A percentile compares a stretch with the other conserved stretches of the same genome.
These are phyloP conservation scores for Leishmania turanica DNA, from an alignment of 208 protist species.

Conservation along the genomic window DNA sequence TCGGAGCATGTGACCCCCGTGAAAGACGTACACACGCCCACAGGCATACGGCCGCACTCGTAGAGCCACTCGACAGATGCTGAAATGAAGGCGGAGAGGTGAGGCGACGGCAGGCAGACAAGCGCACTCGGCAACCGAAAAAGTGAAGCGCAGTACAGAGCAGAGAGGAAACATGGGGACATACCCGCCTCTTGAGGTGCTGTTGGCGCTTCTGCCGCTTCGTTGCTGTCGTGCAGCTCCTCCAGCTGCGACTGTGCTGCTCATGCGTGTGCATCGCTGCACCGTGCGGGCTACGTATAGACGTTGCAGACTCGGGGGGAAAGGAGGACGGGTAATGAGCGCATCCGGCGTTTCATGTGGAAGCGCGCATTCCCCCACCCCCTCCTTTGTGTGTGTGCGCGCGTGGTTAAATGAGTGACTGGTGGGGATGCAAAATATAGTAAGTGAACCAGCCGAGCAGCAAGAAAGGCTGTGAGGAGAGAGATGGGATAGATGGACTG, in stretches of 20 bases:
- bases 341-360: neutral
- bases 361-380: neutral
- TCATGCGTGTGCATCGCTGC: neutral
- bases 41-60: neutral
- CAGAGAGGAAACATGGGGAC: constrained; percentile 55
- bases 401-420: neutral
- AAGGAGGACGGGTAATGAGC: neutral
- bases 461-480: no score
- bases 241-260: neutral
- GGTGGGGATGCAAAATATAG: no score
- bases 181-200: constrained; percentile 38
- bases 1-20: neutral
- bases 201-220: neutral
- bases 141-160: neutral
- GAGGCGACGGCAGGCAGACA: neutral
- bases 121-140: neutral
- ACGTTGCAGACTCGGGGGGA: neutral
- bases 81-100: neutral
- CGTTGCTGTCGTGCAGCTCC: neutral
- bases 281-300: neutral
- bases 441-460: neutral
- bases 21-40: neutral
- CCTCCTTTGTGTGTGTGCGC: neutral
- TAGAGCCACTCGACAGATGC: neutral
- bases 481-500: neutral